Base-by-base conservation (phyloP, 371 early-diverging fungal genomes). In the Mortierella polycephala region DNA sequence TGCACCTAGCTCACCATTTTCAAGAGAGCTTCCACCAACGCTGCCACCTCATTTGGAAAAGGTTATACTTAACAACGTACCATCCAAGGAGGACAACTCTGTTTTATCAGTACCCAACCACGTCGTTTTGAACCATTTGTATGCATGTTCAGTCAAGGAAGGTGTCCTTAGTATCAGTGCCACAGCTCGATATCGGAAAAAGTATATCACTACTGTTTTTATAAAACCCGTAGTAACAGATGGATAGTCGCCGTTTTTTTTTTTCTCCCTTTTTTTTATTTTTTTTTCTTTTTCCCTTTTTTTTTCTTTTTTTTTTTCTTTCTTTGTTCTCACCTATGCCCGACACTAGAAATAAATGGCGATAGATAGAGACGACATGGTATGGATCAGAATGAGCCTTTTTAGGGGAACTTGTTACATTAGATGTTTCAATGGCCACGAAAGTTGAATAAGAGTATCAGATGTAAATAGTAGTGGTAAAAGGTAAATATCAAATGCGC, bases 91-190 rank as follows among this genome's bases (percentile, higher is more conserved):
- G 62, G 98, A 97, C 70, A 91, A 92, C 66, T 84, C 87, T 39
- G 84, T 91, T 1, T 75, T 98, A 30, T 94, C 95, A 0, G 92
- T 93, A 45, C 98, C 99, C 16, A 94, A 95, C 69, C 96, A 96
- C 70, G 99, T 97, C 16, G 94, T 92, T 16, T 82, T 98, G 60
- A 97, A 98, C 71, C 99, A 98, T 81, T 79, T 98, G 56, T 97
- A 97, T 77, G 97, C 99, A 6, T 96, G 95, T 69, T 94, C 95
- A 4, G 98, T 98, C 55, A 90, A 95, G 64, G 97, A 98, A 72
- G 95, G 96, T 45, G 98, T 98, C 20, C 94, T 98, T 95, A 98
- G 97, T 8, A 86, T 98, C 51, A 94, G 95, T 16, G 90, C 90
- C 21, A 95, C 96, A 7, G 86, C 92, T 20, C 85, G 96, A 60